A percentile compares a stretch with the other conserved stretches of the same genome.
Conservation (phyloP, 176 grass and related monocot genomes). For the Urochloa ruziziensis region DNA sequence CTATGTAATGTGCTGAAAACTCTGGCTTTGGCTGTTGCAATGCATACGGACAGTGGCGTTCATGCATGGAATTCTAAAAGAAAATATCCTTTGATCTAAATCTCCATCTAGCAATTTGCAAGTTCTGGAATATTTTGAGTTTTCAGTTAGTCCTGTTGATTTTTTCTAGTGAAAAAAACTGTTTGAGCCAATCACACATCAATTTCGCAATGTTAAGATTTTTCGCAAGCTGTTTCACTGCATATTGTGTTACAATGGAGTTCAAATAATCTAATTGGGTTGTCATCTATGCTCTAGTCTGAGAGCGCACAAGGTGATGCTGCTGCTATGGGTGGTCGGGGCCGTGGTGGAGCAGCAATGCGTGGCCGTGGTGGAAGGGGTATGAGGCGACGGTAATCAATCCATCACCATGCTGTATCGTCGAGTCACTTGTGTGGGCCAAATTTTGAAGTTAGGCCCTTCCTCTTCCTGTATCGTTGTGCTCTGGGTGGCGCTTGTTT, state of each 20-base stretch:
- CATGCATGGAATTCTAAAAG: too few relatives aligned
- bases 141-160: neutral
- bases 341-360: slow-evolving; percentile 43
- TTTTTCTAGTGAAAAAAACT: neutral
- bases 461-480: neutral
- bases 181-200: neutral
- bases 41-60: too few relatives aligned
- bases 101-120: neutral
- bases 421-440: neutral
- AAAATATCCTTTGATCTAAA: neutral
- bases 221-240: slow-evolving; percentile 13
- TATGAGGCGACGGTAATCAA: slow-evolving; percentile 61
- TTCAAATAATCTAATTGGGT: neutral
- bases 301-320: slow-evolving; percentile 96
- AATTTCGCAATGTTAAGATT: neutral
- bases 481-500: neutral
- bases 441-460: neutral
- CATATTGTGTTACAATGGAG: slow-evolving; percentile 31
- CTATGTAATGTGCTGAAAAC: too few relatives aligned
- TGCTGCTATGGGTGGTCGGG: slow-evolving; percentile 78
- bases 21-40: too few relatives aligned
- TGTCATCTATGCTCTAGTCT: slow-evolving; percentile 41
- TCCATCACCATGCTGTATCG: neutral
- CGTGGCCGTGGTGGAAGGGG: slow-evolving; percentile 67
- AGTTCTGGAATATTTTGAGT: neutral